These are phyloP conservation scores for Cytospora piceicola DNA, from an alignment of 2,329 filamentous ascomycete species.

Conservation along the genomic window DNA sequence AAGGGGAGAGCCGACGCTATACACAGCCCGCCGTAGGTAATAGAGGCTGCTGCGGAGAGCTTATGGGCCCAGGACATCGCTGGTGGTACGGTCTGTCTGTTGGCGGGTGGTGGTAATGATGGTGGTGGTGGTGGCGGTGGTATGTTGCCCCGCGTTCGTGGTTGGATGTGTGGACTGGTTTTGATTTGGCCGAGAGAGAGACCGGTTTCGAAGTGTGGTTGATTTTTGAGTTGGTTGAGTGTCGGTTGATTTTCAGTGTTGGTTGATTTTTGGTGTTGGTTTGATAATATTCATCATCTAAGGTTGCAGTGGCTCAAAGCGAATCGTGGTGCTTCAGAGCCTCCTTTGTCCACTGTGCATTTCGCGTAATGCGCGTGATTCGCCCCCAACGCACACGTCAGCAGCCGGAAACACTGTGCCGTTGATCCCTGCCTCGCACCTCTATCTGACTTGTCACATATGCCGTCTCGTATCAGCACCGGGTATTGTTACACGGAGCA, in stretches of 20 bases:
- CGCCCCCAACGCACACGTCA: constrained; percentile 9
- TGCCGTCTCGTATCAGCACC: background rate
- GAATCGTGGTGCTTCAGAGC: constrained; percentile 7
- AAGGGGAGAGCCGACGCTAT: constrained; percentile 35
- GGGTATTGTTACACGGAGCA: too few species aligned
- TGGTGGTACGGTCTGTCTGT: constrained; percentile 6
- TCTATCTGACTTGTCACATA: constrained; percentile 6
- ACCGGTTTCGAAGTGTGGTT: background rate
- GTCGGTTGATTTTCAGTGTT: background rate
- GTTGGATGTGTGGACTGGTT: constrained; percentile 3
- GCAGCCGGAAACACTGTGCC: constrained; percentile 10
- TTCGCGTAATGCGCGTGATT: background rate
- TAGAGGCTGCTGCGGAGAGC: constrained; percentile 18
- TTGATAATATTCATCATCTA: constrained; percentile 4
- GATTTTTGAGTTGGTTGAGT: constrained; percentile 2
- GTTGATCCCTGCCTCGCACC: constrained; percentile 5
- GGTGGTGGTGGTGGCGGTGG: background rate
- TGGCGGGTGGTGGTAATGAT: background rate
- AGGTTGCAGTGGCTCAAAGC: constrained; percentile 4
- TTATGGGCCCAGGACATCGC: constrained; percentile 20
- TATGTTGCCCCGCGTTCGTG: background rate
- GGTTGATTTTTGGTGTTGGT: background rate
- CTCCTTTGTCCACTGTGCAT: constrained; percentile 10
- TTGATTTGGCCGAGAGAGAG: constrained; percentile 2
- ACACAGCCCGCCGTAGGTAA: constrained; percentile 33